Base-by-base conservation (phyloP, 2,329 filamentous ascomycete genomes). In the Colletotrichum lupini region DNA sequence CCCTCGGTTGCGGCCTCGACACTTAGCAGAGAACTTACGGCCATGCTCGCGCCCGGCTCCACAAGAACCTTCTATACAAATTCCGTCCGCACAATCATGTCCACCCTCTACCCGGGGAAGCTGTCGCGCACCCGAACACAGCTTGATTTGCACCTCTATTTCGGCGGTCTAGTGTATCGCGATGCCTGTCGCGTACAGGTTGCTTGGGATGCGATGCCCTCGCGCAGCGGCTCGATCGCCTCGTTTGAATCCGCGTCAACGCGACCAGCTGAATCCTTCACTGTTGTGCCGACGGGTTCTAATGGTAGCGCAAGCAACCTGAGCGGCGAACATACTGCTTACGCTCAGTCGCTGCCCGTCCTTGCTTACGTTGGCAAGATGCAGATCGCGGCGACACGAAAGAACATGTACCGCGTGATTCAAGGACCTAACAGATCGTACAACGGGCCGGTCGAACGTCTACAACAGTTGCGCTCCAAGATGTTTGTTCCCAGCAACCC, bases 351-450 rank as follows among this genome's bases (percentile, higher is more conserved):
- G 1, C 72, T 67, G 24, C 83, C 85, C 1, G 73, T 86, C 1
- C 68, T 88, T 4, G 85, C 83, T 32, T 91, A 89, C 75, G 77
- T 90, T 61, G 86, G 85, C 76, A 85, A 86, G 73, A 78, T 79
- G 2, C 83, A 89, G 60, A 79, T 90, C 26, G 80, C 83, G 8
- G 73, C 80, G n/a, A 83, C 87, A 49, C 84, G 89, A 49, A 81
- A 77, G 62, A 85, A 84, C 60, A 81, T 89, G 62, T 90, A 86
- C 73, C 84, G 87, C 16, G 79, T 89, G 14, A 75, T 81, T 3
- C 78, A 79, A 2, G 85, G 84, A 0, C 88, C 87, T 0, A 77
- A 79, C 2, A 78, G 79, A 28, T 78, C 75, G n/a, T 76, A 75
- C 35, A 91, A 91, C 74, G 79, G 78, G 4, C 85, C 88, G 0